These are phyloP conservation scores for Rhodotorula kratochvilovae DNA, from an alignment of 768 basidiomycete species.

Conservation along the genomic window DNA sequence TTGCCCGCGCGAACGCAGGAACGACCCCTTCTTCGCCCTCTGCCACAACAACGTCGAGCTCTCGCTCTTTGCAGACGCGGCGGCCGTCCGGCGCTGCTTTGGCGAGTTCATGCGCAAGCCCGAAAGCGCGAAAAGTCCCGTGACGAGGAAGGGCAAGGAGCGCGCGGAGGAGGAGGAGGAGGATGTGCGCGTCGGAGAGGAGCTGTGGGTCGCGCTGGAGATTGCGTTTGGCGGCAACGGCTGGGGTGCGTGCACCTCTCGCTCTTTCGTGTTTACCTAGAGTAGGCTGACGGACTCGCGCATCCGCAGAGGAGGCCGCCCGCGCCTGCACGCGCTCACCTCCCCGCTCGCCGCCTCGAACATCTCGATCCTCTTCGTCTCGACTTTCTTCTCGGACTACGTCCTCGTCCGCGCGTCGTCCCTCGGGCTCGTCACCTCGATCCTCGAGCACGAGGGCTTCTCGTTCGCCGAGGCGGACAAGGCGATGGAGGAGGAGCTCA, in stretches of 20 bases:
- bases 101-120: conserved; percentile 54
- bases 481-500: background rate
- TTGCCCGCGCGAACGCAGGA: background rate
- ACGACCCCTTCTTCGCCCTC: conserved; percentile 39
- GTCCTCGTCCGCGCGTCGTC: conserved; percentile 61
- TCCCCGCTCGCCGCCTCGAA: conserved; percentile 69
- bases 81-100: conserved; percentile 55
- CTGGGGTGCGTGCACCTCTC: conserved; percentile 53
- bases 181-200: conserved; percentile 52
- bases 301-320: conserved; percentile 55
- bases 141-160: background rate
- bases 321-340: conserved; percentile 69
- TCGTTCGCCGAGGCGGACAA: conserved; percentile 35
- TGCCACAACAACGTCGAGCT: conserved; percentile 66
- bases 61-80: conserved; percentile 39
- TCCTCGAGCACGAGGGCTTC: conserved; percentile 62
- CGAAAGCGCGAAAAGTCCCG: too few relatives aligned
- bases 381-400: conserved; percentile 76
- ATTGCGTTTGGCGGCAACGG: conserved; percentile 73
- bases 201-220: conserved; percentile 73
- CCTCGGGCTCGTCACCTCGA: conserved; percentile 60
- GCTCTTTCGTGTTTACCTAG: conserved; percentile 10
- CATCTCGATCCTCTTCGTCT: conserved; percentile 76
- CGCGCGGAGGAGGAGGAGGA: background rate
- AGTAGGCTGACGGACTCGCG: conserved; percentile 50